A percentile compares a stretch with the other conserved stretches of the same genome.
Evolutionary conservation across 768 basidiomycete species (phyloP).

Genomic region (Scleroderma bovista): DNA sequence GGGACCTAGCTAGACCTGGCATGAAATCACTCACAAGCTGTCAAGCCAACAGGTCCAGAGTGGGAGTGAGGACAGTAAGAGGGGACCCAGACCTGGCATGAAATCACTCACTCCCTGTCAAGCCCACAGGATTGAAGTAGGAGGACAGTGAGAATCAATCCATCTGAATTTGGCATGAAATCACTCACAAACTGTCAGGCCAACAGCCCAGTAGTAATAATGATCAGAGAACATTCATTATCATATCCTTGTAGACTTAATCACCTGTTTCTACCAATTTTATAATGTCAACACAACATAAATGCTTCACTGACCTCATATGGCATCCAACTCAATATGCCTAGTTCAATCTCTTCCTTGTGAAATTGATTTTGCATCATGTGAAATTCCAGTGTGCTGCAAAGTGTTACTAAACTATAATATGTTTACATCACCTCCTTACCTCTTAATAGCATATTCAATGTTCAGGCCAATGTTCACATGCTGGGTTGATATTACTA

Average conservation of each 20-base stretch:
- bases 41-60: neutral
- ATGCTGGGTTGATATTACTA: neutral
- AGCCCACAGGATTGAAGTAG: too few species aligned
- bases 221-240: neutral
- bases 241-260: neutral
- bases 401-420: neutral
- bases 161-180: neutral
- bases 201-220: too few species aligned
- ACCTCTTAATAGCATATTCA: neutral
- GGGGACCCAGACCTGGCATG: neutral
- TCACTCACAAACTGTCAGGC: neutral
- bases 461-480: neutral
- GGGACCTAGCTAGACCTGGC: too few species aligned
- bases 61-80: neutral
- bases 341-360: neutral
- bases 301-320: neutral
- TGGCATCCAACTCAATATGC: neutral
- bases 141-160: neutral
- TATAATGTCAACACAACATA: neutral
- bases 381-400: neutral
- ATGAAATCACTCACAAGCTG: neutral
- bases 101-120: neutral
- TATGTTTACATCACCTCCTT: neutral
- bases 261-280: neutral
- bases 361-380: neutral